Evolutionary conservation across 805 yeast genomes (phyloP).

Genomic region (Maudiozyma saulgeensis): DNA sequence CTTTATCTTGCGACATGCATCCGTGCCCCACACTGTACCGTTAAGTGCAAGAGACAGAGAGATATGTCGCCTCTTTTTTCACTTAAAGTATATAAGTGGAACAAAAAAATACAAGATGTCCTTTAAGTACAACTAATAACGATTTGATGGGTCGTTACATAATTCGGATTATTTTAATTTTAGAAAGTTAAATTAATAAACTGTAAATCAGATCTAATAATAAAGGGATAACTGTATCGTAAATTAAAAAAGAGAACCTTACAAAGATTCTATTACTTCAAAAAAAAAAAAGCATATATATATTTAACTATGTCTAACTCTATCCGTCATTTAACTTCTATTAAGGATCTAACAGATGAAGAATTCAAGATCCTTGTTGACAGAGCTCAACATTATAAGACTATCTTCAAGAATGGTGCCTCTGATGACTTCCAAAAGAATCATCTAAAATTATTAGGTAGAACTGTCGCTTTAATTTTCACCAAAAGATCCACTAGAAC

Average conservation of each 20-base stretch:
- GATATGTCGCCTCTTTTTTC: constrained; percentile 10
- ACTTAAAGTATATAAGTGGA: constrained; percentile 10
- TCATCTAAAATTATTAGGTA: constrained; percentile 58
- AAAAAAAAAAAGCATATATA: not conserved
- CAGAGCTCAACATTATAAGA: constrained; percentile 70
- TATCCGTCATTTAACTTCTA: constrained; percentile 68
- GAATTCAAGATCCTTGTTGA: constrained; percentile 66
- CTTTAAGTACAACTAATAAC: constrained; percentile 27
- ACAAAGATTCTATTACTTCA: not conserved
- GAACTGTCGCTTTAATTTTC: constrained; percentile 73
- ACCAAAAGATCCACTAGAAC: constrained; percentile 93
- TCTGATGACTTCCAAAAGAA: constrained; percentile 27
- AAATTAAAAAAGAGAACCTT: too few species aligned
- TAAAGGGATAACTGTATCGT: not conserved
- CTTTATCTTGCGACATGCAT: not conserved
- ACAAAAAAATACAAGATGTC: constrained; percentile 6
- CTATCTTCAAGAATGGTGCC: constrained; percentile 47
- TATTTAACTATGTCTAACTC: not conserved
- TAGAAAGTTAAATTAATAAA: not conserved
- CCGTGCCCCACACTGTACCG: not conserved
- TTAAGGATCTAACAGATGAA: constrained; percentile 60
- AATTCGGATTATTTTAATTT: not conserved
- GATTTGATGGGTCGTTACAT: constrained; percentile 6
- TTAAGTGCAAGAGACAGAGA: constrained; percentile 6
- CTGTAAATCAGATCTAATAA: not conserved